Percentiles rank a stretch among this genome's conserved stretches.
These are phyloP conservation scores for Pichia sp. DNA, from an alignment of 1,139 yeast genomes.

Conservation along the genomic window DNA sequence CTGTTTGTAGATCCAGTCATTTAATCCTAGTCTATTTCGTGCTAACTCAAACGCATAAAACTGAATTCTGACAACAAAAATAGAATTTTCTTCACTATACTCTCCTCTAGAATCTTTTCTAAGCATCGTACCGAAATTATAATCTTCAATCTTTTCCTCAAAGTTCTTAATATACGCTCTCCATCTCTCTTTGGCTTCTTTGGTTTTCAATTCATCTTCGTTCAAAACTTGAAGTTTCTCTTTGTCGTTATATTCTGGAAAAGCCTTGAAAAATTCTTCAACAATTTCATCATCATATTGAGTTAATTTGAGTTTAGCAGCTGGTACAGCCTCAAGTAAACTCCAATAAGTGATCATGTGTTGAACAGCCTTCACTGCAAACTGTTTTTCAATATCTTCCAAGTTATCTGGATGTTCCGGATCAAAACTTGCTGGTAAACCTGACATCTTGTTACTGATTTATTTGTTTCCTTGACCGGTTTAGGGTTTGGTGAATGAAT, in stretches of 20 bases:
- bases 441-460: no score
- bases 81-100: slow-evolving; percentile 77
- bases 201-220: slow-evolving; percentile 80
- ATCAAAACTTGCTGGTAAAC: slow-evolving; percentile 25
- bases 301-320: slow-evolving; percentile 71
- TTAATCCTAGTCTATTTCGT: slow-evolving; percentile 83
- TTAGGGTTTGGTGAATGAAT: not conserved
- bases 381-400: slow-evolving; percentile 82
- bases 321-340: slow-evolving; percentile 64
- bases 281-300: slow-evolving; percentile 78
- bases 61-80: slow-evolving; percentile 87
- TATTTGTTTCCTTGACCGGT: not conserved
- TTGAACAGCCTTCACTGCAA: slow-evolving; percentile 94
- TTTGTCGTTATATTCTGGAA: slow-evolving; percentile 75
- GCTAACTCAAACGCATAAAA: slow-evolving; percentile 92
- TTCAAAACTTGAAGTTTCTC: slow-evolving; percentile 48
- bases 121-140: slow-evolving; percentile 89
- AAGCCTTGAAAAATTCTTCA: slow-evolving; percentile 55
- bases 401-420: slow-evolving; percentile 55
- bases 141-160: slow-evolving; percentile 74
- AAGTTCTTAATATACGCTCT: slow-evolving; percentile 78
- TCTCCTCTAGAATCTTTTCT: slow-evolving; percentile 65
- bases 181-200: slow-evolving; percentile 82
- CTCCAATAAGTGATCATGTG: slow-evolving; percentile 96
- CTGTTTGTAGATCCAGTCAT: slow-evolving; percentile 67